Conservation (phyloP, 371 early-diverging fungal species). For the Nematocida ironsii region DNA sequence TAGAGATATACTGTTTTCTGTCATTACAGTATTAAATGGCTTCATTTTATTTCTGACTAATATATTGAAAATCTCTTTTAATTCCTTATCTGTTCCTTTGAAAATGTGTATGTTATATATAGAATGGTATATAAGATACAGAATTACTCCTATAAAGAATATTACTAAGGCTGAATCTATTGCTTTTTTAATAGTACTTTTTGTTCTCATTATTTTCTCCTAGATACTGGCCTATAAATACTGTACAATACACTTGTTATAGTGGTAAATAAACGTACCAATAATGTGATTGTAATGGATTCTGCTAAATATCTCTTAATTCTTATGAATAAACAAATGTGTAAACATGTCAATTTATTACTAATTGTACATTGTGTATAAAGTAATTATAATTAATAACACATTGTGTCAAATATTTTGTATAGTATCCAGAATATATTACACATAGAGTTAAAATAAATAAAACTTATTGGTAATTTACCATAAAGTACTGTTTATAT, state of each 20-base stretch:
- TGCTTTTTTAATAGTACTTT: not conserved
- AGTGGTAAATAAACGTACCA: too few relatives aligned
- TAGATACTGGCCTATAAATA: not conserved
- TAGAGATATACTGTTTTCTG: not conserved
- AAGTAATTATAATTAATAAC: too few relatives aligned
- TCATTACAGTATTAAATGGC: not conserved
- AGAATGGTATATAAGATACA: not conserved
- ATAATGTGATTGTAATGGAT: too few relatives aligned
- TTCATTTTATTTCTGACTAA: not conserved
- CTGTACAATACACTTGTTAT: too few relatives aligned
- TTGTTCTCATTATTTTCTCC: not conserved
- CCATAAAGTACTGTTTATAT: not conserved
- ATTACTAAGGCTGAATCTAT: not conserved
- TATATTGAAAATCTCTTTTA: not conserved
- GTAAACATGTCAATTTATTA: too few relatives aligned
- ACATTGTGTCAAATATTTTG: too few relatives aligned
- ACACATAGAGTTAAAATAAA: too few relatives aligned
- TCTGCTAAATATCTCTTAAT: too few relatives aligned
- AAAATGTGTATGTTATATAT: not conserved
- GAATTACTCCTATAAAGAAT: not conserved
- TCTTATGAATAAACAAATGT: too few relatives aligned
- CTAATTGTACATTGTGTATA: too few relatives aligned
- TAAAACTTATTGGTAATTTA: too few relatives aligned
- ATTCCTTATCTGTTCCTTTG: not conserved
- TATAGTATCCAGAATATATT: too few relatives aligned